Evolutionary conservation across 495 filamentous ascomycete species (phyloP).

Genomic region (Penicillium salamii): DNA sequence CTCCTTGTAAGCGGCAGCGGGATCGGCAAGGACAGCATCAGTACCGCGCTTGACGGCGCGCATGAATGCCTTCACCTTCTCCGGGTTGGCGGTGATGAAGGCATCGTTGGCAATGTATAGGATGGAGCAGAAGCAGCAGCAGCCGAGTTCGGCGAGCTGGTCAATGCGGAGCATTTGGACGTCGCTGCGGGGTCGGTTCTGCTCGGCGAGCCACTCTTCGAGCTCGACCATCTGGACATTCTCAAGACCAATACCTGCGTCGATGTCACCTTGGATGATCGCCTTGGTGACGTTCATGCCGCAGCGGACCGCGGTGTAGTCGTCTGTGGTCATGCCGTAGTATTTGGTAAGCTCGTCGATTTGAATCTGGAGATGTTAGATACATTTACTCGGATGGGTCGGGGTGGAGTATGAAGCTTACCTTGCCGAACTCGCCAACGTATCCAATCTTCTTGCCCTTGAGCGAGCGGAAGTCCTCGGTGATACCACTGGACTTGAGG

Average conservation of each 20-base stretch:
- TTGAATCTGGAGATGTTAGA: conserved; percentile 49
- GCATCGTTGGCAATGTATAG: conserved; percentile 68
- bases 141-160: conserved; percentile 67
- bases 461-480: conserved; percentile 58
- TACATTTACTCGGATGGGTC: too few relatives aligned
- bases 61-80: conserved; percentile 58
- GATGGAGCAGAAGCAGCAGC: conserved; percentile 75
- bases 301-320: conserved; percentile 68
- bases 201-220: conserved; percentile 61
- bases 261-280: conserved; percentile 62
- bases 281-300: conserved; percentile 63
- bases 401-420: not conserved
- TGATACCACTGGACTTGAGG: conserved; percentile 66
- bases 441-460: conserved; percentile 69
- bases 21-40: conserved; percentile 61
- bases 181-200: conserved; percentile 56
- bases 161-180: conserved; percentile 75
- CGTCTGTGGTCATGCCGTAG: conserved; percentile 65
- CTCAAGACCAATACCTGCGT: conserved; percentile 69
- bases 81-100: conserved; percentile 59
- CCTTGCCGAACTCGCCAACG: conserved; percentile 69
- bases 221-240: conserved; percentile 75
- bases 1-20: conserved; percentile 55
- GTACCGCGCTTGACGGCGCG: conserved; percentile 63
- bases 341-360: conserved; percentile 71